A percentile compares a stretch with the other conserved stretches of the same genome.
These are phyloP conservation scores for Crataegus laevigata DNA, from an alignment of 306 rosid species.

Conservation along the genomic window DNA sequence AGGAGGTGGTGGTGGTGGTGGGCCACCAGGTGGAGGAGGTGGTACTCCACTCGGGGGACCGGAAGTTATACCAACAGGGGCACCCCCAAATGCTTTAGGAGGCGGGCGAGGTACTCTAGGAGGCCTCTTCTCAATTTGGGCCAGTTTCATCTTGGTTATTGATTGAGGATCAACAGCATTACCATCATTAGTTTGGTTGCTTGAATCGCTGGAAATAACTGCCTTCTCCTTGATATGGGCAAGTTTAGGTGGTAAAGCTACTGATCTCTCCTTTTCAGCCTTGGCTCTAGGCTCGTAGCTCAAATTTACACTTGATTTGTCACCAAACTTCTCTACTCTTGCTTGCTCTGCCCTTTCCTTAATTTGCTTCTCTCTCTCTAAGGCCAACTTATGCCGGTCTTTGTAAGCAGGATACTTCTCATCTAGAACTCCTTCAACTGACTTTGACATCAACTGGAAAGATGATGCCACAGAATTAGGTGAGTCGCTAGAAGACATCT, in stretches of 20 bases:
- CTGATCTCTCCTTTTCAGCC: slow-evolving; percentile 40
- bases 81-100: slow-evolving; percentile 53
- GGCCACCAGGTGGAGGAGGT: slow-evolving; percentile 66
- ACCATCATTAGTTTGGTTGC: slow-evolving; percentile 52
- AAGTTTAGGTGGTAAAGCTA: slow-evolving; percentile 66
- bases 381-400: slow-evolving; percentile 86
- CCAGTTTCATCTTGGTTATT: slow-evolving; percentile 77
- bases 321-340: slow-evolving; percentile 70
- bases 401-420: slow-evolving; percentile 91
- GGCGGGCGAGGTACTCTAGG: slow-evolving; percentile 86
- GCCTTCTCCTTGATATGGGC: slow-evolving; percentile 65
- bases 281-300: slow-evolving; percentile 24
- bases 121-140: slow-evolving; percentile 82
- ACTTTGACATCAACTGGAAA: slow-evolving; percentile 93
- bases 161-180: slow-evolving; percentile 45
- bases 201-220: slow-evolving; percentile 35
- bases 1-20: slow-evolving; percentile 40
- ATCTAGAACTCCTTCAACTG: slow-evolving; percentile 65
- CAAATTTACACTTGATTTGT: slow-evolving; percentile 35
- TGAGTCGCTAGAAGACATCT: slow-evolving; percentile 46
- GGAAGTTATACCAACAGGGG: slow-evolving; percentile 30
- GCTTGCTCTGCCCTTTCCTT: slow-evolving; percentile 86
- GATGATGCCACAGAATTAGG: slow-evolving; percentile 65
- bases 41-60: slow-evolving; percentile 48
- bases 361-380: slow-evolving; percentile 73